phyloP scores from a whole-genome alignment of 306 rosid species.

The Corylus americana region DNA sequence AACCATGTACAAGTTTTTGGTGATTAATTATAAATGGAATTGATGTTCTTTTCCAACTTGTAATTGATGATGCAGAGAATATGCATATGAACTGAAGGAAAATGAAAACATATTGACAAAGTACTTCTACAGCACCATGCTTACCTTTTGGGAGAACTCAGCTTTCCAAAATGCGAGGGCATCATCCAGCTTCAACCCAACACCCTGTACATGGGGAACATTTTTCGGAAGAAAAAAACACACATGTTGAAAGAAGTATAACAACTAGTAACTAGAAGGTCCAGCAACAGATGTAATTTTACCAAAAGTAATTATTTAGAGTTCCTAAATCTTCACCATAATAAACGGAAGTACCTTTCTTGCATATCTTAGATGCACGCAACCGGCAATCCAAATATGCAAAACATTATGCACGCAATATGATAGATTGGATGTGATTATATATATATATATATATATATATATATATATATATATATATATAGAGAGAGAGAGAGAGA shows the following conservation, averaged over 20 bases:
- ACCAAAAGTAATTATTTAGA: background rate
- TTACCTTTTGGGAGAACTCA: conserved; percentile 87
- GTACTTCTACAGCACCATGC: conserved; percentile 16
- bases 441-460: no score
- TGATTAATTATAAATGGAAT: background rate
- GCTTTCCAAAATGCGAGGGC: conserved; percentile 94
- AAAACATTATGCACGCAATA: background rate
- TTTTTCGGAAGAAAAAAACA: conserved; percentile 6
- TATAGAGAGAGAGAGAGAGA: no score
- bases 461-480: background rate
- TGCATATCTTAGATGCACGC: background rate
- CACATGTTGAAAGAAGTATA: background rate
- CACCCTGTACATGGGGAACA: conserved; percentile 58
- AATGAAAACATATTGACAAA: background rate
- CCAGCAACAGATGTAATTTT: background rate
- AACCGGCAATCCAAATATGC: background rate
- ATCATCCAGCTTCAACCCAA: conserved; percentile 92
- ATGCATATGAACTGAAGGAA: background rate
- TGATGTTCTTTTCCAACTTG: background rate
- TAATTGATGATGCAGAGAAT: background rate
- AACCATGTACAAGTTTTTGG: background rate
- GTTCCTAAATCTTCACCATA: background rate
- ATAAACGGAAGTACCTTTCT: background rate
- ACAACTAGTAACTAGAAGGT: background rate
- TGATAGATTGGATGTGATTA: background rate